A percentile compares a stretch with the other conserved stretches of the same genome.
Conservation (phyloP, 2,329 filamentous ascomycete species). For the Lojkania enalia region DNA sequence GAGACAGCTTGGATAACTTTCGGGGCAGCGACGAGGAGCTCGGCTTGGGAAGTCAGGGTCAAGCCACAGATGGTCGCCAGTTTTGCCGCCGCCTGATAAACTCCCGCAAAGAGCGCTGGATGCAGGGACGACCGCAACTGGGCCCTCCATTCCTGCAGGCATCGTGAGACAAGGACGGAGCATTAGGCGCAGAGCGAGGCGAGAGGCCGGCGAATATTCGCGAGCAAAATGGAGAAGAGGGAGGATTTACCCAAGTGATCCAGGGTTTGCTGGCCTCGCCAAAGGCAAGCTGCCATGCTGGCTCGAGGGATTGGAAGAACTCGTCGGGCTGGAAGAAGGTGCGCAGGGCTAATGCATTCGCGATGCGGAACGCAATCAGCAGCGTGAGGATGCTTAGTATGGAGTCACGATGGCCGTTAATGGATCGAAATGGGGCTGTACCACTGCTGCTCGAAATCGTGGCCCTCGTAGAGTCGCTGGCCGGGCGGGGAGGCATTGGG, state of each 20-base stretch:
- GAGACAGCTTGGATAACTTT: conserved; percentile 75
- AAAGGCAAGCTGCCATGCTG: conserved; percentile 88
- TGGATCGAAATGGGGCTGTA: conserved; percentile 16
- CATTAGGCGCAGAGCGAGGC: background rate
- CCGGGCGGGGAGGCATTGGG: conserved; percentile 28
- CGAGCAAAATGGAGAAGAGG: conserved; percentile 17
- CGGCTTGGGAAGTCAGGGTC: conserved; percentile 61
- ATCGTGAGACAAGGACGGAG: conserved; percentile 32
- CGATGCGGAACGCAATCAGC: conserved; percentile 70
- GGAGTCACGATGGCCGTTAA: conserved; percentile 36
- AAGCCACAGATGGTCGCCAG: conserved; percentile 60
- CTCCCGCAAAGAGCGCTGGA: conserved; percentile 78
- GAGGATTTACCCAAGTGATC: conserved; percentile 82
- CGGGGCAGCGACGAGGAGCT: conserved; percentile 72
- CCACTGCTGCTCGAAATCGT: conserved; percentile 31
- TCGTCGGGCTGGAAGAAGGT: conserved; percentile 99
- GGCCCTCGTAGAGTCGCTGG: conserved; percentile 34
- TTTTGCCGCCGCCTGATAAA: conserved; percentile 67
- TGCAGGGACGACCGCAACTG: conserved; percentile 88
- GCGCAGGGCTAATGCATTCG: conserved; percentile 75
- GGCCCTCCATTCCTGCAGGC: conserved; percentile 81
- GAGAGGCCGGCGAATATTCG: conserved; percentile 1
- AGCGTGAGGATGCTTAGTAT: conserved; percentile 31
- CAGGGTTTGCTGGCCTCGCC: conserved; percentile 77
- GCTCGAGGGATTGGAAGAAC: conserved; percentile 93